These are phyloP conservation scores for Tylopilus sp. DNA, from an alignment of 768 basidiomycete genomes.

Conservation along the genomic window DNA sequence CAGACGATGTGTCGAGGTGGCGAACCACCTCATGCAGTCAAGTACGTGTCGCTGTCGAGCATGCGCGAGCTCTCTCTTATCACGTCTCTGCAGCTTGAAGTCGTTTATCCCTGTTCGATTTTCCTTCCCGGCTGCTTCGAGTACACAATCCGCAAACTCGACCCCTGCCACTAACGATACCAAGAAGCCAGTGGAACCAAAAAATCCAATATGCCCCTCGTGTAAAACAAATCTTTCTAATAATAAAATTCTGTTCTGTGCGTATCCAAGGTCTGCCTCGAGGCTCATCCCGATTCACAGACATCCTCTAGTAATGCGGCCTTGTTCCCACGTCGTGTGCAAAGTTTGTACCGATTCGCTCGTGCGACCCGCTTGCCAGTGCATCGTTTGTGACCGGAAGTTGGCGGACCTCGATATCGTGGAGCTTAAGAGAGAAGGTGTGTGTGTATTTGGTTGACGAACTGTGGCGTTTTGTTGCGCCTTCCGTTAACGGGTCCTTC, in stretches of 20 bases:
- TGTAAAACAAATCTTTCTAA: constrained; percentile 87
- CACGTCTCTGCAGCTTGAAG: constrained; percentile 58
- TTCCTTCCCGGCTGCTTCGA: constrained; percentile 43
- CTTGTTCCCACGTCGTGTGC: constrained; percentile 91
- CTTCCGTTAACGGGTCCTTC: constrained; percentile 1
- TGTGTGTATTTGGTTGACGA: constrained; percentile 12
- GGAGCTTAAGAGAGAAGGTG: constrained; percentile 86
- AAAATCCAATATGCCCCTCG: constrained; percentile 76
- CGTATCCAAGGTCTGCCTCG: constrained; percentile 24
- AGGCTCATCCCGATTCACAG: constrained; percentile 1
- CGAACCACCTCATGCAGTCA: constrained; percentile 70
- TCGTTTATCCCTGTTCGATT: constrained; percentile 80
- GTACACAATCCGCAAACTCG: constrained; percentile 37
- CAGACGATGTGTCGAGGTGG: constrained; percentile 88
- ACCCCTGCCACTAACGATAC: constrained; percentile 33
- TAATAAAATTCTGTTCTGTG: constrained; percentile 66
- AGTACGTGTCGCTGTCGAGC: constrained; percentile 45
- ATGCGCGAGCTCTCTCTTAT: background rate
- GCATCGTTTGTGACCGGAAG: constrained; percentile 77
- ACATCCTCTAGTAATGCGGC: constrained; percentile 59
- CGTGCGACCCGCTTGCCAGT: constrained; percentile 72
- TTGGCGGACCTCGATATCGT: constrained; percentile 72
- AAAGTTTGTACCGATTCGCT: constrained; percentile 89
- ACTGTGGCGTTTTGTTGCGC: background rate
- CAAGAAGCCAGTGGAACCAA: constrained; percentile 50